phyloP scores from a whole-genome alignment of 2,329 filamentous ascomycete species.

The Stemphylium lycopersici region DNA sequence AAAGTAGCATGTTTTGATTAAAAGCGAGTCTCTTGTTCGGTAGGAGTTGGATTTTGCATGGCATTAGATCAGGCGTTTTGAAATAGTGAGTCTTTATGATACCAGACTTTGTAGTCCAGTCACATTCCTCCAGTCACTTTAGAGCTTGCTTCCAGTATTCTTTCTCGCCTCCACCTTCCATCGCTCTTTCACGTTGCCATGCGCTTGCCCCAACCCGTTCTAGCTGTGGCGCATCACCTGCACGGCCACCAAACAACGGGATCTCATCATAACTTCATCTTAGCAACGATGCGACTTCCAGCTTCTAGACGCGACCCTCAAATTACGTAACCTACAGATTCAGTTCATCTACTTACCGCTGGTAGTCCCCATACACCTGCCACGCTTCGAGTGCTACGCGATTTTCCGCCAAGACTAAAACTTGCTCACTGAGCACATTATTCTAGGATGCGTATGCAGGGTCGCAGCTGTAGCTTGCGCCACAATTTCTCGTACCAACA shows the following conservation, averaged over 20 bases:
- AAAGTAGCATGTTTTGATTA: slow-evolving; percentile 52
- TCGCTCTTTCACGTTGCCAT: no score
- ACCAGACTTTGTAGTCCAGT: background rate
- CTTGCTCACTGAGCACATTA: slow-evolving; percentile 40
- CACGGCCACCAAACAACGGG: background rate
- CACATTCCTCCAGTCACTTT: no score
- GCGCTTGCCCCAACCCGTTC: background rate
- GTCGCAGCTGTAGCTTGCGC: slow-evolving; percentile 32
- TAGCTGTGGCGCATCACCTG: background rate
- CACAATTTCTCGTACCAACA: slow-evolving; percentile 19
- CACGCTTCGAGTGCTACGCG: background rate
- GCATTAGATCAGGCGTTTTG: slow-evolving; percentile 9
- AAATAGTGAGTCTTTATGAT: slow-evolving; percentile 3
- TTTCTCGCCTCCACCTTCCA: no score
- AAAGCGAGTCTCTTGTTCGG: slow-evolving; percentile 1
- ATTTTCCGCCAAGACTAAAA: slow-evolving; percentile 26
- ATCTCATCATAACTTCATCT: background rate
- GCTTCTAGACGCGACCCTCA: background rate
- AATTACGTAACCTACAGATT: no score
- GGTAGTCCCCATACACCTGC: background rate
- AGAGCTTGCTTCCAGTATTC: no score
- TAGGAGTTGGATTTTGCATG: background rate
- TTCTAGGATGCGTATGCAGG: slow-evolving; percentile 22
- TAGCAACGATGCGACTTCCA: background rate
- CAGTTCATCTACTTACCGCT: background rate